These are phyloP conservation scores for Candida suzukii DNA, from an alignment of 805 yeast genomes.

Conservation along the genomic window DNA sequence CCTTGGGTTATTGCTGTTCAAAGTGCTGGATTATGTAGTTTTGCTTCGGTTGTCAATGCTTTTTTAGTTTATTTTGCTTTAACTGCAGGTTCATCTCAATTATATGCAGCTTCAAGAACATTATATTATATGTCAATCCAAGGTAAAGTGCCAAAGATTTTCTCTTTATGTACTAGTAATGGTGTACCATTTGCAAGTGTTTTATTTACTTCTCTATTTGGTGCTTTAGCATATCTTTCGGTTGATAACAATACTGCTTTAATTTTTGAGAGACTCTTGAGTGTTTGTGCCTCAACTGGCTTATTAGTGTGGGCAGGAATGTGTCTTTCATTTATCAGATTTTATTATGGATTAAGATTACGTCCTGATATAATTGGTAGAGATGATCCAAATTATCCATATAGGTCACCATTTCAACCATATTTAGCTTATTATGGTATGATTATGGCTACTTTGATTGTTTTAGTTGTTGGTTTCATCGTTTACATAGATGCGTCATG, in stretches of 20 bases:
- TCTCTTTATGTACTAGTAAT: constrained; percentile 48
- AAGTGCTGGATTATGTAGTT: constrained; percentile 42
- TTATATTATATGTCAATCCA: constrained; percentile 47
- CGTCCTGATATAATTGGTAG: constrained; percentile 51
- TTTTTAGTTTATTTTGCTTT: constrained; percentile 47
- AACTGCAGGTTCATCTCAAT: constrained; percentile 49
- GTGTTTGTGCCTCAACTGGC: constrained; percentile 67
- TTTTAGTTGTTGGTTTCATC: constrained; percentile 43
- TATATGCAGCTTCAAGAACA: constrained; percentile 57
- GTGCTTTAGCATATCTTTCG: constrained; percentile 53
- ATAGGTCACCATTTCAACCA: constrained; percentile 50
- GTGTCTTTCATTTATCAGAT: constrained; percentile 49
- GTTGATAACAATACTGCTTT: constrained; percentile 49
- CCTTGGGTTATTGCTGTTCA: constrained; percentile 55
- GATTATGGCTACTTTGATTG: constrained; percentile 32
- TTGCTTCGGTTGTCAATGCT: constrained; percentile 45
- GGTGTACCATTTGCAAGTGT: constrained; percentile 77
- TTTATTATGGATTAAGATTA: constrained; percentile 44
- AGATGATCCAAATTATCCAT: constrained; percentile 49
- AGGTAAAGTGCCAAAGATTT: constrained; percentile 54
- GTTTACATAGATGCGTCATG: constrained; percentile 42
- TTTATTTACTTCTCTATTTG: constrained; percentile 52
- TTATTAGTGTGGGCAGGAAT: constrained; percentile 72
- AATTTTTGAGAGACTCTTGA: constrained; percentile 61
- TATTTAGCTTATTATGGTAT: constrained; percentile 44